Conservation (phyloP, 1,139 yeast species). For the Pichia cactophila region DNA sequence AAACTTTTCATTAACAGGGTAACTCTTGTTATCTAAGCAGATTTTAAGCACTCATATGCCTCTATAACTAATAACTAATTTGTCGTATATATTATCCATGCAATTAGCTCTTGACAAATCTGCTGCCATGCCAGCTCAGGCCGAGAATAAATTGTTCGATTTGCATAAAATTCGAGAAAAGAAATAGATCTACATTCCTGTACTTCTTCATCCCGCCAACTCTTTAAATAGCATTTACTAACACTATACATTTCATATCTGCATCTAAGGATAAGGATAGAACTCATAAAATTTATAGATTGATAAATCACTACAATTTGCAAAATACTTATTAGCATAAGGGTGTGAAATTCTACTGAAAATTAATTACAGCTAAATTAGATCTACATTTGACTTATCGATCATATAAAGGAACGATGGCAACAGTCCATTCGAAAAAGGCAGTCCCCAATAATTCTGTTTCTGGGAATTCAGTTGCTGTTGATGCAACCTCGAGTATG, state of each 20-base stretch:
- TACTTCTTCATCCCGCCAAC: too few species aligned
- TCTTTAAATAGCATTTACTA: too few species aligned
- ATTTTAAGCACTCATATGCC: not conserved
- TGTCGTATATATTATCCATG: not conserved
- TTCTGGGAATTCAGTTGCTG: slow-evolving; percentile 2
- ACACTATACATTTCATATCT: too few species aligned
- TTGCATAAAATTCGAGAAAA: too few species aligned
- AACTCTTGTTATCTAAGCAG: slow-evolving; percentile 1
- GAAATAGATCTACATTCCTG: not conserved
- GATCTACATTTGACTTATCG: not conserved
- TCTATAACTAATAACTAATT: too few species aligned
- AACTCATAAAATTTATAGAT: too few species aligned
- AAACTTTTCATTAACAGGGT: slow-evolving; percentile 14
- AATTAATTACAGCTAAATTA: too few species aligned
- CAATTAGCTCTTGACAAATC: not conserved
- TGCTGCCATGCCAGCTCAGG: not conserved
- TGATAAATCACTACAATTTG: too few species aligned
- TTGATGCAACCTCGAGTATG: not conserved
- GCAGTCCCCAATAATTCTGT: not conserved
- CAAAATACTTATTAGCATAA: too few species aligned
- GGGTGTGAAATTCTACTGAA: too few species aligned
- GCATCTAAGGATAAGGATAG: too few species aligned
- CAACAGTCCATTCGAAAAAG: not conserved
- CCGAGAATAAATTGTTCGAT: too few species aligned
- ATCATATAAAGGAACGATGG: not conserved